A percentile compares a stretch with the other conserved stretches of the same genome.
phyloP scores from a whole-genome alignment of 2,329 filamentous ascomycete species.

The Remersonia thermophila region DNA sequence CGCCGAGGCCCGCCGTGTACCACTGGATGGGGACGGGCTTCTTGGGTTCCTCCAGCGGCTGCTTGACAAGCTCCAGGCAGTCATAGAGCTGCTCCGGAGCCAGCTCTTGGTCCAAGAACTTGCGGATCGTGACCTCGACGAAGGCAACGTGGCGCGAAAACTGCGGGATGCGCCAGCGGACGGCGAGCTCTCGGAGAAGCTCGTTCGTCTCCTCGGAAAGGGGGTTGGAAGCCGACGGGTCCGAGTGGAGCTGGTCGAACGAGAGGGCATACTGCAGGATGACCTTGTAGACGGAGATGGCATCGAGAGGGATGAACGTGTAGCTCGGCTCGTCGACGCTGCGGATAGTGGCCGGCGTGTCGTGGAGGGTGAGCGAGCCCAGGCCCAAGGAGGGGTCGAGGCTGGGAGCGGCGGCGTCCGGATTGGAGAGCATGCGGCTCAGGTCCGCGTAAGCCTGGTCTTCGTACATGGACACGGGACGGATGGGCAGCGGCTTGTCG shows the following conservation, averaged over 20 bases:
- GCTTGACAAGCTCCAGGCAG: slow-evolving; percentile 72
- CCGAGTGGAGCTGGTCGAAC: slow-evolving; percentile 47
- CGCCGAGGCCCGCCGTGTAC: slow-evolving; percentile 37
- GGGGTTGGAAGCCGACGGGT: slow-evolving; percentile 33
- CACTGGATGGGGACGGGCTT: slow-evolving; percentile 45
- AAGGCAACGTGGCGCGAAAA: slow-evolving; percentile 70
- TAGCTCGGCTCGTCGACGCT: slow-evolving; percentile 56
- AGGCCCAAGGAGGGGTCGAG: slow-evolving; percentile 59
- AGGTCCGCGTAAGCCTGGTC: slow-evolving; percentile 43
- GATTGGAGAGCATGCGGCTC: slow-evolving; percentile 36
- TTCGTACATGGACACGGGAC: slow-evolving; percentile 33
- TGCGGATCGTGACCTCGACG: slow-evolving; percentile 72
- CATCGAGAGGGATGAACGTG: slow-evolving; percentile 79
- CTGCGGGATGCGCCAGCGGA: slow-evolving; percentile 81
- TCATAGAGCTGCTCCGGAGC: slow-evolving; percentile 69
- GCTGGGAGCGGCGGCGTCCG: slow-evolving; percentile 29
- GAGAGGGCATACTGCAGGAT: slow-evolving; percentile 67
- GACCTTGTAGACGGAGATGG: slow-evolving; percentile 70
- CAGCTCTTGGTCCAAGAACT: slow-evolving; percentile 75
- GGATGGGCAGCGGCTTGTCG: slow-evolving; percentile 47
- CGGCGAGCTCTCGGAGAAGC: slow-evolving; percentile 69
- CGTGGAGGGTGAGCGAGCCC: slow-evolving; percentile 50
- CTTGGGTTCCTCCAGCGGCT: slow-evolving; percentile 53
- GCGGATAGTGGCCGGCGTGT: slow-evolving; percentile 35
- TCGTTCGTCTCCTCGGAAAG: slow-evolving; percentile 72